These are phyloP conservation scores for Podila minutissima DNA, from an alignment of 192 early-diverging fungal species.

Conservation along the genomic window DNA sequence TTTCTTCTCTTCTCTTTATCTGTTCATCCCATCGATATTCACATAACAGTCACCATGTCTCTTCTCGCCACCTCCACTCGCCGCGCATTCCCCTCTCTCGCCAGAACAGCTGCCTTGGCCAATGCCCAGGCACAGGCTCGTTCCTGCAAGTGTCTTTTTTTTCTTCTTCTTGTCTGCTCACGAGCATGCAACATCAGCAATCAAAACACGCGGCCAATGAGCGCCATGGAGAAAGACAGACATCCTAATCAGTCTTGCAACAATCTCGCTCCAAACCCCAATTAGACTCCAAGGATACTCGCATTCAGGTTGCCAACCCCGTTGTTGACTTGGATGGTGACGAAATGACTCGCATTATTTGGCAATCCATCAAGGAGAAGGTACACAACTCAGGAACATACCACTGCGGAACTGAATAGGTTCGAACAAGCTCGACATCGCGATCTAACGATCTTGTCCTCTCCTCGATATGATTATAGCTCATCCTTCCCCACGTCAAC, in stretches of 20 bases:
- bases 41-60: conserved; percentile 19
- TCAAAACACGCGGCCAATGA: not conserved
- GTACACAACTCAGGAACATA: conserved; percentile 19
- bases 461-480: conserved; percentile 43
- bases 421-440: not conserved
- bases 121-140: conserved; percentile 35
- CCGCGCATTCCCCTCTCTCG: conserved; percentile 31
- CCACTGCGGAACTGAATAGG: not conserved
- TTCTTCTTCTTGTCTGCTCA: not conserved
- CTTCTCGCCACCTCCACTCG: conserved; percentile 37
- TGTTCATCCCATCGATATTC: not conserved
- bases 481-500: conserved; percentile 89
- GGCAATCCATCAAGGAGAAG: conserved; percentile 92
- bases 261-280: not conserved
- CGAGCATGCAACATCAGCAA: not conserved
- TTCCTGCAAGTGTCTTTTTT: conserved; percentile 33
- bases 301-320: conserved; percentile 90
- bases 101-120: conserved; percentile 34
- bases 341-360: conserved; percentile 99
- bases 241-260: not conserved
- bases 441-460: not conserved
- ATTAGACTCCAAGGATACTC: conserved; percentile 51
- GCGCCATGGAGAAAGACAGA: not conserved
- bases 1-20: not conserved
- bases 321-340: conserved; percentile 97